These are phyloP conservation scores for Saksenaea vasiformis DNA, from an alignment of 371 early-diverging fungal genomes.

Conservation along the genomic window DNA sequence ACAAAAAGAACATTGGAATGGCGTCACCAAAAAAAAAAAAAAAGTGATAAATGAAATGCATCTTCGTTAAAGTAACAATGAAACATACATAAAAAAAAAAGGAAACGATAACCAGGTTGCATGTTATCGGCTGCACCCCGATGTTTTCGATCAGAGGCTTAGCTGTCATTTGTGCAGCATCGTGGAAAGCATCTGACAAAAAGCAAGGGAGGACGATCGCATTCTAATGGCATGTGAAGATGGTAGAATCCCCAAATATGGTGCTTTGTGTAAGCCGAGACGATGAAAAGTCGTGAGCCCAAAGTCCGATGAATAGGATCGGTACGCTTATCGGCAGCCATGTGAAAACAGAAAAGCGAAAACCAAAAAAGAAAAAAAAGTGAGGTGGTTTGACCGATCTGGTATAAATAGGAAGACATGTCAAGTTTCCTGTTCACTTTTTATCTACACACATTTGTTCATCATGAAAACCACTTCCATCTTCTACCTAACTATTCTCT, in stretches of 20 bases:
- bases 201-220: neutral
- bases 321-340: constrained; percentile 3
- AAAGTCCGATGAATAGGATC: neutral
- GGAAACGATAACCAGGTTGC: neutral
- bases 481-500: neutral
- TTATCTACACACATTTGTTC: neutral
- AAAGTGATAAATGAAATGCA: neutral
- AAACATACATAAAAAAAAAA: neutral
- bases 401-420: neutral
- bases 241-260: neutral
- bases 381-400: neutral
- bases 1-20: neutral
- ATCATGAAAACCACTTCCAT: neutral
- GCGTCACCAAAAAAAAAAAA: neutral
- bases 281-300: neutral
- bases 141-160: constrained; percentile 3
- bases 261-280: constrained; percentile 4
- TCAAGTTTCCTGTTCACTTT: neutral
- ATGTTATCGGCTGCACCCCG: neutral
- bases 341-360: neutral
- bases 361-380: neutral
- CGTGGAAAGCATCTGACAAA: constrained; percentile 3
- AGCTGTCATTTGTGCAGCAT: neutral
- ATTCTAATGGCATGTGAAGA: neutral
- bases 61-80: neutral